Conservation (phyloP, 768 basidiomycete species). For the Leccinum olivaceopallidum region DNA sequence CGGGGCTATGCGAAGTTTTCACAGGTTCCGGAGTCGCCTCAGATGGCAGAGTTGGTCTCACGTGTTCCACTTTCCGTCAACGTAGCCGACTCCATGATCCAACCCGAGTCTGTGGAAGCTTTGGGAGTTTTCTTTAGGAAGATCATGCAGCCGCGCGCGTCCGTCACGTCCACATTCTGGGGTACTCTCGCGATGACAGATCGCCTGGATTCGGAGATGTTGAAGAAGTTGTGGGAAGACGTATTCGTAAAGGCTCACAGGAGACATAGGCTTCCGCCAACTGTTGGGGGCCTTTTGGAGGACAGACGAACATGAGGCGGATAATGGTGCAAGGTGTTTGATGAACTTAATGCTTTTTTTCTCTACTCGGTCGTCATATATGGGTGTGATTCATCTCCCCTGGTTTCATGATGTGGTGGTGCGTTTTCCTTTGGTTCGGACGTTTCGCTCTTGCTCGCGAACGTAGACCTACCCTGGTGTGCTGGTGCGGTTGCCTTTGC, state of each 20-base stretch:
- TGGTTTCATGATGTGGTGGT: background rate
- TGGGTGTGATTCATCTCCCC: background rate
- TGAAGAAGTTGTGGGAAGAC: slow-evolving; percentile 18
- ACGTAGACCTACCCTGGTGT: background rate
- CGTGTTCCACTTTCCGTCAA: slow-evolving; percentile 15
- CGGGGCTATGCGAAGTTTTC: slow-evolving; percentile 1
- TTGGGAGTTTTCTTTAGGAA: slow-evolving; percentile 19
- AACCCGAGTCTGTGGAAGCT: slow-evolving; percentile 16
- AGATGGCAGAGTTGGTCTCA: background rate
- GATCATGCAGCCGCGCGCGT: slow-evolving; percentile 10
- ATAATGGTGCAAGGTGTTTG: background rate
- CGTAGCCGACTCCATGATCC: slow-evolving; percentile 19
- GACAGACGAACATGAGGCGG: background rate
- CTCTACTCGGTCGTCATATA: background rate
- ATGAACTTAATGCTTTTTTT: background rate
- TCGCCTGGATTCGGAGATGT: slow-evolving; percentile 17
- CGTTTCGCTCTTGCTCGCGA: background rate
- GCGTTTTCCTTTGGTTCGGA: background rate
- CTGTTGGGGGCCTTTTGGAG: background rate
- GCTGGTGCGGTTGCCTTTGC: background rate
- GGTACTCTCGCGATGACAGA: slow-evolving; percentile 7
- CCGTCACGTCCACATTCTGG: slow-evolving; percentile 11
- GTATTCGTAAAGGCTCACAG: slow-evolving; percentile 20
- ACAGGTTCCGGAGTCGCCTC: background rate
- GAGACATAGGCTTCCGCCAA: background rate